Evolutionary conservation across 805 yeast genomes (phyloP).

Genomic region (Torulaspora delbrueckii): DNA sequence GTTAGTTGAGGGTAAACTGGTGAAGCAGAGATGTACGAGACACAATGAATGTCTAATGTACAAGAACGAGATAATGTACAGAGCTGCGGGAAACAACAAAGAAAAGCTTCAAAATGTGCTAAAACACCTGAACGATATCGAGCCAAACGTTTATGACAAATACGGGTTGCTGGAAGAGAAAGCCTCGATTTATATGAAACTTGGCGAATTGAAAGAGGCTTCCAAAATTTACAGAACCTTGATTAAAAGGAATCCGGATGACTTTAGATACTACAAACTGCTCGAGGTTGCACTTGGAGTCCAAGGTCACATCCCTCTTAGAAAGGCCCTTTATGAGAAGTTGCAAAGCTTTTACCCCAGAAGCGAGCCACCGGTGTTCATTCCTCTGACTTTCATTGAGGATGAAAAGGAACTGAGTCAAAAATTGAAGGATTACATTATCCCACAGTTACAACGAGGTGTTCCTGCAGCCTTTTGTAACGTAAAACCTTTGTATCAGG

Average conservation of each 20-base stretch:
- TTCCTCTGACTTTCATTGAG: slow-evolving; percentile 70
- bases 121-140: slow-evolving; percentile 51
- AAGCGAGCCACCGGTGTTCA: slow-evolving; percentile 71
- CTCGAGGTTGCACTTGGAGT: slow-evolving; percentile 62
- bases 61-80: slow-evolving; percentile 61
- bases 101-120: slow-evolving; percentile 53
- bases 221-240: slow-evolving; percentile 61
- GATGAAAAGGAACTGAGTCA: slow-evolving; percentile 43
- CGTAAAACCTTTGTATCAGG: slow-evolving; percentile 71
- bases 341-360: slow-evolving; percentile 70
- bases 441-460: slow-evolving; percentile 63
- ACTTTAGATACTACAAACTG: slow-evolving; percentile 55
- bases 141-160: slow-evolving; percentile 52
- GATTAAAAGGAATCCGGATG: slow-evolving; percentile 82
- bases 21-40: slow-evolving; percentile 65
- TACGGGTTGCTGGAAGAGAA: slow-evolving; percentile 58
- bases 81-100: slow-evolving; percentile 47
- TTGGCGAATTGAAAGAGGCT: slow-evolving; percentile 60
- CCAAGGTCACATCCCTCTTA: slow-evolving; percentile 42
- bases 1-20: slow-evolving; percentile 59
- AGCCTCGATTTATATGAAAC: slow-evolving; percentile 57
- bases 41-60: slow-evolving; percentile 76
- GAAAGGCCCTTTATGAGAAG: slow-evolving; percentile 59
- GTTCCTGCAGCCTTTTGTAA: slow-evolving; percentile 88
- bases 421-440: slow-evolving; percentile 51